Conservation (phyloP, 768 basidiomycete genomes). For the Kwoniella newhampshirensis region DNA sequence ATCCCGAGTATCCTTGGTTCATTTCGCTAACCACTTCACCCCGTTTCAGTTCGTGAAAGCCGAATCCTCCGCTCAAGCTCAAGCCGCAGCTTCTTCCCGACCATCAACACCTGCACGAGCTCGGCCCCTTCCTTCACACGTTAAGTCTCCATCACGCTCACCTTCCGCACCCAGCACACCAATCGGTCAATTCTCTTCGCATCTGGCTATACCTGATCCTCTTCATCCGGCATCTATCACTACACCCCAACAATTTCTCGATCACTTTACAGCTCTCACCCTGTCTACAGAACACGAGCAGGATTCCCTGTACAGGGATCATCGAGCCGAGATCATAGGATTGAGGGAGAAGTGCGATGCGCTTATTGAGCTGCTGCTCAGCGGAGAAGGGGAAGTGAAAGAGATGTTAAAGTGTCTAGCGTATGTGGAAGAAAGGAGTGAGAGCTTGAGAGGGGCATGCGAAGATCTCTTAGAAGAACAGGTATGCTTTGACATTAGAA, state of each 20-base stretch:
- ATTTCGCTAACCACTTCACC: not conserved
- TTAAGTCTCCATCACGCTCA: slow-evolving; percentile 22
- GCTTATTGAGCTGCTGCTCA: slow-evolving; percentile 69
- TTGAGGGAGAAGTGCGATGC: slow-evolving; percentile 76
- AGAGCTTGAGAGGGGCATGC: slow-evolving; percentile 84
- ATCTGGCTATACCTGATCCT: slow-evolving; percentile 18
- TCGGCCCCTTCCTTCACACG: slow-evolving; percentile 5
- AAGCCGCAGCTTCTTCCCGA: slow-evolving; percentile 19
- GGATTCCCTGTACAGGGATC: slow-evolving; percentile 84
- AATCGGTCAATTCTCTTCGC: slow-evolving; percentile 8
- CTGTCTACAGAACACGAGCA: slow-evolving; percentile 88
- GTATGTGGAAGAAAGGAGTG: slow-evolving; percentile 89
- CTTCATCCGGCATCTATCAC: slow-evolving; percentile 58
- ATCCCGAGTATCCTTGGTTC: no score
- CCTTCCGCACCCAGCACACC: slow-evolving; percentile 22
- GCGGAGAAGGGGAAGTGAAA: slow-evolving; percentile 70
- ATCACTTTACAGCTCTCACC: slow-evolving; percentile 90
- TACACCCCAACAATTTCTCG: slow-evolving; percentile 93
- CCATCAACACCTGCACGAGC: slow-evolving; percentile 27
- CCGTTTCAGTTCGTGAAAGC: slow-evolving; percentile 15
- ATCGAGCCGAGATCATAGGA: slow-evolving; percentile 71
- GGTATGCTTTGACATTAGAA: slow-evolving; percentile 55
- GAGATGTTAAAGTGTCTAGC: slow-evolving; percentile 81
- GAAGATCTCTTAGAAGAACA: slow-evolving; percentile 85
- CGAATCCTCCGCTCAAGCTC: slow-evolving; percentile 18